These are phyloP conservation scores for Ceratobasidium sp. DNA, from an alignment of 1,284 basidiomycete genomes.

Conservation along the genomic window DNA sequence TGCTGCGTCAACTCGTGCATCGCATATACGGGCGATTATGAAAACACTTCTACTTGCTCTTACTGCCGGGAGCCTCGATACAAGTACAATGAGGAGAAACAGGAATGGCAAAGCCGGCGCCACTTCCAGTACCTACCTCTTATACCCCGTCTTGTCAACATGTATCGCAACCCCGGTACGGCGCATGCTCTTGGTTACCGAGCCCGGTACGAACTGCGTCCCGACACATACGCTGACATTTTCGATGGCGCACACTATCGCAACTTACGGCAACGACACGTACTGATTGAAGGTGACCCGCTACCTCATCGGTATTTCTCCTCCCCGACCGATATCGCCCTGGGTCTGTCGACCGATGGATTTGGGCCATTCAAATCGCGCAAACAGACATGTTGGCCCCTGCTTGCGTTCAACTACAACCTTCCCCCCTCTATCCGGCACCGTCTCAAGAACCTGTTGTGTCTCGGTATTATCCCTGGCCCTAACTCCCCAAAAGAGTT, in stretches of 20 bases:
- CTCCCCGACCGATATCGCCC: too few relatives aligned
- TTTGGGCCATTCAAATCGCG: too few relatives aligned
- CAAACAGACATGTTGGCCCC: too few relatives aligned
- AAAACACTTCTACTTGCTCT: constrained; percentile 20
- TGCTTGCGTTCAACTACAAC: too few relatives aligned
- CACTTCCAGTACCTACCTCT: constrained; percentile 41
- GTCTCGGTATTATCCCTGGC: constrained; percentile 41
- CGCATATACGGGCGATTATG: constrained; percentile 35
- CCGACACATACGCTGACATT: constrained; percentile 43
- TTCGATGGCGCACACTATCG: constrained; percentile 41
- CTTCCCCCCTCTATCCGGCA: too few relatives aligned
- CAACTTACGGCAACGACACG: neutral
- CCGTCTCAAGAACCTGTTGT: too few relatives aligned
- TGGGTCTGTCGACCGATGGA: too few relatives aligned
- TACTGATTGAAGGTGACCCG: neutral
- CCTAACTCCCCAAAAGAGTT: constrained; percentile 40
- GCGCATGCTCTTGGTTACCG: constrained; percentile 46
- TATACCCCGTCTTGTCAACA: constrained; percentile 28
- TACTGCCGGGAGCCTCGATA: constrained; percentile 37
- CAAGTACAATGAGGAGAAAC: neutral
- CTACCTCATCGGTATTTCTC: constrained; percentile 47
- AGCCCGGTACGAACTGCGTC: constrained; percentile 39
- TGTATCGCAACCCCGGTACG: constrained; percentile 37
- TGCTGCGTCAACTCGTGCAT: constrained; percentile 43
- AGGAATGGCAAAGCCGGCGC: neutral